phyloP scores from a whole-genome alignment of 1,284 basidiomycete species.

The Pascua guehoae region DNA sequence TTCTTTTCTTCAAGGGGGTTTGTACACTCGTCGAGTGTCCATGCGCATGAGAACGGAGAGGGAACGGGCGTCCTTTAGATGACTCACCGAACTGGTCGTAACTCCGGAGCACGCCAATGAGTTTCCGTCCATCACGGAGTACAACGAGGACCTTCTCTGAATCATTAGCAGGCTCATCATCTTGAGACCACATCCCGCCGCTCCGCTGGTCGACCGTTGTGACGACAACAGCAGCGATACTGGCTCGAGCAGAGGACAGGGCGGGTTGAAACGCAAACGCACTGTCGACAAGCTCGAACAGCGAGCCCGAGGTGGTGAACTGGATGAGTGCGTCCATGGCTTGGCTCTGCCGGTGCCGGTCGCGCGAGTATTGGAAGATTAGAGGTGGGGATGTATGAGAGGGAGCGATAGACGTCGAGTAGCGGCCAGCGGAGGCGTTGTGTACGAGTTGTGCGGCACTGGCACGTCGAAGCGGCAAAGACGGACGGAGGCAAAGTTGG shows the following conservation, averaged over 20 bases:
- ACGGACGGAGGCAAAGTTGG: conserved; percentile 2
- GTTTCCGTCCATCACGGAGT: conserved; percentile 90
- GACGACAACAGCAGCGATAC: no score
- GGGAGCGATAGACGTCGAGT: not conserved
- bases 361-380: not conserved
- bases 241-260: no score
- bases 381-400: no score
- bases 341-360: not conserved
- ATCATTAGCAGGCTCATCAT: not conserved
- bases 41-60: not conserved
- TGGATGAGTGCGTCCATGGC: conserved; percentile 89
- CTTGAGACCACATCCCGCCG: no score
- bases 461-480: not conserved
- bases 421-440: not conserved
- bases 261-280: conserved; percentile 52
- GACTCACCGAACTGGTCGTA: conserved; percentile 97
- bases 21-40: not conserved
- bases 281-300: conserved; percentile 98
- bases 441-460: not conserved
- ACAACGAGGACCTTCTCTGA: conserved; percentile 98
- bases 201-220: no score
- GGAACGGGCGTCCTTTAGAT: not conserved
- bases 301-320: conserved; percentile 92
- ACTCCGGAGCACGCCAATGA: conserved; percentile 90
- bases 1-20: not conserved